A percentile compares a stretch with the other conserved stretches of the same genome.
Conservation (phyloP, 208 protist genomes). For the Trypanosoma rangeli region DNA sequence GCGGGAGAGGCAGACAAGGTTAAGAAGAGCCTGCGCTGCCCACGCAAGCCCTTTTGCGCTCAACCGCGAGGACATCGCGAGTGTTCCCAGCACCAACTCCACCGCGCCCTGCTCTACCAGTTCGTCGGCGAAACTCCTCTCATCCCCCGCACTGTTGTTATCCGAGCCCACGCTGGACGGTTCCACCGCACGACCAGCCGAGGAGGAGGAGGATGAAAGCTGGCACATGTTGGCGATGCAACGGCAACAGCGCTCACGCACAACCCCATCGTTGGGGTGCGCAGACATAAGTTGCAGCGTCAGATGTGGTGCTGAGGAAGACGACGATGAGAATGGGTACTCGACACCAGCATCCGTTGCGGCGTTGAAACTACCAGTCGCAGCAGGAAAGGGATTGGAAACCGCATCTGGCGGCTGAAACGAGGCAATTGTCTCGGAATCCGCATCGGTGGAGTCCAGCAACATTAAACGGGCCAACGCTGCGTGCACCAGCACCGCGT, state of each 20-base stretch:
- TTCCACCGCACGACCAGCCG: neutral
- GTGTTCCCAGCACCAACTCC: constrained; percentile 61
- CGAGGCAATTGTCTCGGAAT: constrained; percentile 44
- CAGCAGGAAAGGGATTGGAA: neutral
- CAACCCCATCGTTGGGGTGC: constrained; percentile 47
- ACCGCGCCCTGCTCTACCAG: constrained; percentile 66
- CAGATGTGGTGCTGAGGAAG: constrained; percentile 27
- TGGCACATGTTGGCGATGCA: constrained; percentile 85
- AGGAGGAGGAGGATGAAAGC: constrained; percentile 12
- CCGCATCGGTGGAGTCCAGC: constrained; percentile 61
- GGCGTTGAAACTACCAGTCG: neutral
- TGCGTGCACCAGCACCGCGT: constrained; percentile 3
- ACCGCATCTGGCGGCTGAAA: constrained; percentile 6
- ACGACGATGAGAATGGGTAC: neutral
- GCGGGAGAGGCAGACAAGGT: constrained; percentile 67
- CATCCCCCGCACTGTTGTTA: neutral
- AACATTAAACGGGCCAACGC: constrained; percentile 49
- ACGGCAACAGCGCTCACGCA: constrained; percentile 76
- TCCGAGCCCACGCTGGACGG: neutral
- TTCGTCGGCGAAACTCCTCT: constrained; percentile 32
- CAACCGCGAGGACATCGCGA: constrained; percentile 43
- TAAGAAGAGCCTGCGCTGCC: constrained; percentile 60
- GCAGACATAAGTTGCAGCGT: constrained; percentile 53
- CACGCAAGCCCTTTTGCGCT: constrained; percentile 52
- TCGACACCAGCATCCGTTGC: neutral